Percentiles rank a stretch among this genome's conserved stretches.
Conservation (phyloP, 192 early-diverging fungal species). For the Endogone sp. region DNA sequence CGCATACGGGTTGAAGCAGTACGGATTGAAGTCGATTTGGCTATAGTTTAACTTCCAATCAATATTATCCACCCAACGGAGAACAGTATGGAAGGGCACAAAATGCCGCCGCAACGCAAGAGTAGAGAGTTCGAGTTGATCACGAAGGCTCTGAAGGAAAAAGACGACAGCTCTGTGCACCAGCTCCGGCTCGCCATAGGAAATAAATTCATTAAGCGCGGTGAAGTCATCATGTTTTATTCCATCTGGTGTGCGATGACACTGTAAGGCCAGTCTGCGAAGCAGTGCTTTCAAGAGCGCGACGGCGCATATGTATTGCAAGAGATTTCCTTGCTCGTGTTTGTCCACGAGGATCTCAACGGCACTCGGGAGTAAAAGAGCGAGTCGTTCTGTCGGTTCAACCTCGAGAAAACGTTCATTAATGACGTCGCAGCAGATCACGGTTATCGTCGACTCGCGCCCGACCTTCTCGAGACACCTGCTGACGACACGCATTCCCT, state of each 20-base stretch:
- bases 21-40: conserved; percentile 10
- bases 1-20: neutral
- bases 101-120: neutral
- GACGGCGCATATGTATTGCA: conserved; percentile 8
- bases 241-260: neutral
- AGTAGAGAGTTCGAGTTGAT: neutral
- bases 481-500: conserved; percentile 7
- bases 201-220: neutral
- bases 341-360: neutral
- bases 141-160: conserved; percentile 12
- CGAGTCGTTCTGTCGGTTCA: neutral
- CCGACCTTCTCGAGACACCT: neutral
- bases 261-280: conserved; percentile 1
- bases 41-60: conserved; percentile 4
- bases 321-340: neutral
- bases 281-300: conserved; percentile 10
- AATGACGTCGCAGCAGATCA: conserved; percentile 19
- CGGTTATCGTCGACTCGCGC: conserved; percentile 2
- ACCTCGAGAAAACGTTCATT: conserved; percentile 5
- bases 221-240: conserved; percentile 1
- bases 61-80: conserved; percentile 10
- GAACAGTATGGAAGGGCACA: conserved; percentile 2
- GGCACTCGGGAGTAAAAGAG: neutral
- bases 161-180: conserved; percentile 12
- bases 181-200: neutral